phyloP scores from a whole-genome alignment of 2,329 filamentous ascomycete species.

The Aspergillus arachidicola region DNA sequence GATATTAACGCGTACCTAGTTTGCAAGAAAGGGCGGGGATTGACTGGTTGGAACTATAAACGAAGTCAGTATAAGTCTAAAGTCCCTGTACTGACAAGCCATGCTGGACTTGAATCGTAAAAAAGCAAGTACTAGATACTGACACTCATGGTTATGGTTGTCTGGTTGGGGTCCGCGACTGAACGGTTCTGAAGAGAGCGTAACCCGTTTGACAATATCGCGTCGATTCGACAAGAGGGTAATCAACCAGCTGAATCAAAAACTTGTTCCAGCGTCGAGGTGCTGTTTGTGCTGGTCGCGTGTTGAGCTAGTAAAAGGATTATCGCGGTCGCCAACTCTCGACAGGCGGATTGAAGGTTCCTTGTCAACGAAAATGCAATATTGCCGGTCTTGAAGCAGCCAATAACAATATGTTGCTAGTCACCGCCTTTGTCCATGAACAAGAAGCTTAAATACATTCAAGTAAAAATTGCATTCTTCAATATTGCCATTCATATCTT shows the following conservation, averaged over 20 bases:
- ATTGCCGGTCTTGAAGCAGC: constrained; percentile 24
- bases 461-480: background rate
- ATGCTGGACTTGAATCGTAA: constrained; percentile 23
- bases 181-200: background rate
- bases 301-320: constrained; percentile 9
- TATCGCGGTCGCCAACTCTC: constrained; percentile 14
- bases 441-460: background rate
- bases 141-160: constrained; percentile 36
- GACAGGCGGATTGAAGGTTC: constrained; percentile 11
- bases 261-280: background rate
- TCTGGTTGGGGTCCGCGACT: constrained; percentile 13
- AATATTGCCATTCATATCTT: background rate
- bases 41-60: constrained; percentile 82
- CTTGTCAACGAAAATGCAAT: constrained; percentile 39
- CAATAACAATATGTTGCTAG: constrained; percentile 23
- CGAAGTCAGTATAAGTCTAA: constrained; percentile 21
- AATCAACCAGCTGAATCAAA: background rate
- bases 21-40: constrained; percentile 96
- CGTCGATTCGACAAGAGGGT: background rate
- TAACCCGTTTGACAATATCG: background rate
- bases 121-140: constrained; percentile 17
- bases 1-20: constrained; percentile 66
- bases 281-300: constrained; percentile 7
- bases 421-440: constrained; percentile 29
- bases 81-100: constrained; percentile 28